Evolutionary conservation across 2,329 filamentous ascomycete genomes (phyloP).

Genomic region (Elsinoe necatrix): DNA sequence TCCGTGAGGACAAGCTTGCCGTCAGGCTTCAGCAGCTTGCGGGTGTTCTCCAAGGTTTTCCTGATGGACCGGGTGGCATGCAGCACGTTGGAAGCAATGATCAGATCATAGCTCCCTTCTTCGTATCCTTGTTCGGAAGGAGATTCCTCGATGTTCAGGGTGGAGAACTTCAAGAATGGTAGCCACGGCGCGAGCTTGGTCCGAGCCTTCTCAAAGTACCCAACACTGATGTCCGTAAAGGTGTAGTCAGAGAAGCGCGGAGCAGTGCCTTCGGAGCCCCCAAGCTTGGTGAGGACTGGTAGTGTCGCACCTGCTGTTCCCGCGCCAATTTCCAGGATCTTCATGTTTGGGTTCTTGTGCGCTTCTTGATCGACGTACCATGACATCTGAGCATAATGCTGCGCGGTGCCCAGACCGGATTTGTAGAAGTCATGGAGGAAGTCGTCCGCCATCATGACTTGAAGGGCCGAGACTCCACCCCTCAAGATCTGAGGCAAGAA

Average conservation of each 20-base stretch:
- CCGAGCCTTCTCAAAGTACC: conserved; percentile 27
- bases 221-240: conserved; percentile 39
- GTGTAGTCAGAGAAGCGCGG: conserved; percentile 30
- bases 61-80: conserved; percentile 21
- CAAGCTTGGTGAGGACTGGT: conserved; percentile 28
- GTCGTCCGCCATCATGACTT: conserved; percentile 16
- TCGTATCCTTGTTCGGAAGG: conserved; percentile 30
- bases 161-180: conserved; percentile 28
- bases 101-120: conserved; percentile 21
- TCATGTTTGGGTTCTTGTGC: conserved; percentile 35
- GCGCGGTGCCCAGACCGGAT: neutral
- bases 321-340: conserved; percentile 39
- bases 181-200: neutral
- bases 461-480: neutral
- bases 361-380: conserved; percentile 28
- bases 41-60: conserved; percentile 20
- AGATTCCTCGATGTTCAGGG: conserved; percentile 28
- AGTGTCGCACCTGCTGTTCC: conserved; percentile 39
- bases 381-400: conserved; percentile 2
- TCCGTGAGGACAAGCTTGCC: conserved; percentile 22
- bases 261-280: neutral
- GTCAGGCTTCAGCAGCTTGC: conserved; percentile 24
- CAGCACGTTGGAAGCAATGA: conserved; percentile 24
- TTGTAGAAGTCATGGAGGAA: conserved; percentile 32
- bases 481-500: neutral